These are phyloP conservation scores for Starmerella asiatica DNA, from an alignment of 805 yeast genomes.

Conservation along the genomic window DNA sequence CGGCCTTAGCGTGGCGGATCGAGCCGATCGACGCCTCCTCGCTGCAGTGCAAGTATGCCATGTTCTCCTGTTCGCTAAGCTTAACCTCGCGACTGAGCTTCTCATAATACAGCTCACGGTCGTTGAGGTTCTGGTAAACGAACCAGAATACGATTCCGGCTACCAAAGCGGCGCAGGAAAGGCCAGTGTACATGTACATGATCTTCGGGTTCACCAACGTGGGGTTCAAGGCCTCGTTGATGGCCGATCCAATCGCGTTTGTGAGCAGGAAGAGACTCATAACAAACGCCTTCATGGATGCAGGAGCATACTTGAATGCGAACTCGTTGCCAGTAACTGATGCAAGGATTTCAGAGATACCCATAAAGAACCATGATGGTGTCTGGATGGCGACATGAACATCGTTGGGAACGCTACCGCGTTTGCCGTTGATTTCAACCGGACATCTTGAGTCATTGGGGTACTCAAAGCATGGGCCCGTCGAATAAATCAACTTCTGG, in stretches of 20 bases:
- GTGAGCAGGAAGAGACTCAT: constrained; percentile 52
- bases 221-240: constrained; percentile 60
- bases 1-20: background rate
- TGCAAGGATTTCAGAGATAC: constrained; percentile 64
- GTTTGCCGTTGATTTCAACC: constrained; percentile 8
- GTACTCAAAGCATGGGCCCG: constrained; percentile 60
- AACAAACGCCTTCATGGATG: constrained; percentile 49
- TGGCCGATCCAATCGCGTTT: constrained; percentile 63
- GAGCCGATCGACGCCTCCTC: background rate
- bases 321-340: constrained; percentile 72
- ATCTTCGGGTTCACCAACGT: constrained; percentile 56
- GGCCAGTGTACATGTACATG: constrained; percentile 54
- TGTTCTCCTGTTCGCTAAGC: background rate
- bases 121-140: constrained; percentile 29
- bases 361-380: constrained; percentile 63
- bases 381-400: constrained; percentile 58
- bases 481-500: constrained; percentile 52
- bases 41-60: background rate
- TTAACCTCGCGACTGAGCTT: constrained; percentile 6
- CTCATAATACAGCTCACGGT: constrained; percentile 9
- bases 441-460: constrained; percentile 31
- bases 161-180: constrained; percentile 44
- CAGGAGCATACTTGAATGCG: constrained; percentile 74
- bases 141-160: constrained; percentile 54
- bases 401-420: constrained; percentile 33